These are phyloP conservation scores for Microcyclosporella mali DNA, from an alignment of 2,329 filamentous ascomycete species.

Conservation along the genomic window DNA sequence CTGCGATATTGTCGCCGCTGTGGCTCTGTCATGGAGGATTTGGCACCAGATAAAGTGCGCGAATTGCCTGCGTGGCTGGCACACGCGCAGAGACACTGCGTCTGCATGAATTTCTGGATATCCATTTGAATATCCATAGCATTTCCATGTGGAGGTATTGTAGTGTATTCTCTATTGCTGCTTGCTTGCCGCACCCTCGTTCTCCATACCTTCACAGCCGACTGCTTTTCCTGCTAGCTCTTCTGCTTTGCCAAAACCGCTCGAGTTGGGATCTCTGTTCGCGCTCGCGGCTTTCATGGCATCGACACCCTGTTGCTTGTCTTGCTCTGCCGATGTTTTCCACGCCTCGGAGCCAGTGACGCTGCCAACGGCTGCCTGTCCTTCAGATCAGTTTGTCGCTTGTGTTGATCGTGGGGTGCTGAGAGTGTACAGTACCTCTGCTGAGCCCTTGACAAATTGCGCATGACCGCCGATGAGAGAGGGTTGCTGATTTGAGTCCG, in stretches of 20 bases:
- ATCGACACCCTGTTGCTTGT: conserved; percentile 57
- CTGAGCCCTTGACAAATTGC: conserved; percentile 63
- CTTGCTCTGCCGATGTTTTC: conserved; percentile 58
- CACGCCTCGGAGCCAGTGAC: conserved; percentile 58
- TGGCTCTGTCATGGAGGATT: conserved; percentile 43
- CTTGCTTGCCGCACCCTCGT: conserved; percentile 52
- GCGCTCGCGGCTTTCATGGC: conserved; percentile 57
- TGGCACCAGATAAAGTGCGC: conserved; percentile 23
- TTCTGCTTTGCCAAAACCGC: conserved; percentile 59
- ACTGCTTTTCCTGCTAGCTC: conserved; percentile 57
- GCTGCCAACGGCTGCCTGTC: conserved; percentile 53
- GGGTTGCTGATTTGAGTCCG: conserved; percentile 38
- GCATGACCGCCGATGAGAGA: conserved; percentile 59
- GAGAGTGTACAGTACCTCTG: conserved; percentile 50
- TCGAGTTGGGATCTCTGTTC: conserved; percentile 46
- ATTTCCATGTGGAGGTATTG: no score
- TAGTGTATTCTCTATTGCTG: conserved; percentile 1
- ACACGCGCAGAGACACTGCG: conserved; percentile 28
- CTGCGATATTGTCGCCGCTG: conserved; percentile 41
- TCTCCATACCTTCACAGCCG: conserved; percentile 65
- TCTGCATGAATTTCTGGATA: conserved; percentile 27
- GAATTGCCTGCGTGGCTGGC: conserved; percentile 26
- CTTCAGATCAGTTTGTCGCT: conserved; percentile 4
- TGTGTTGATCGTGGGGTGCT: not conserved
- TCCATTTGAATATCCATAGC: conserved; percentile 8